Base-by-base conservation (phyloP, 805 yeast genomes). In the Yarrowia sp. region DNA sequence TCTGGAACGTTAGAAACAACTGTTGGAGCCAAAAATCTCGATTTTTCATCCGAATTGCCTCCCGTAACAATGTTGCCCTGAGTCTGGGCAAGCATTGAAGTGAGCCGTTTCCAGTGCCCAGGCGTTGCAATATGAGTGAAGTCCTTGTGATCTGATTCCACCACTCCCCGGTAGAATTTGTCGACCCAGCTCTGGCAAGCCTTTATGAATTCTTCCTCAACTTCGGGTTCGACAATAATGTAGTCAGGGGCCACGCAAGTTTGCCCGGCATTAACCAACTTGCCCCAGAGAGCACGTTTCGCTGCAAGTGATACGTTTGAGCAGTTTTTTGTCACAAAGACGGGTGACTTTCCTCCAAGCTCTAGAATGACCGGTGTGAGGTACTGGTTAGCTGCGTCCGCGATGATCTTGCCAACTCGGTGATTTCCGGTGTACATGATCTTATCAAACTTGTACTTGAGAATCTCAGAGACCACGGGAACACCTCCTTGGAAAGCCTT, bases 341-440 rank as follows among this genome's bases (percentile, higher is more conserved):
- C 90, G 0, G 98, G 98, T 5, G 94, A 89, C 77, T 93, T 93
- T 5, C 98, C 98, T 68, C 98, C 98, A 56, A 93, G 81, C 78
- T 93, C 98, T 70, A 93, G 82, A 11, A 89, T 79, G 11, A 84
- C 84, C 0, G 98, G 98, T 0, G 97, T 91, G 72, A 92, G 82
- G 26, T 86, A 84, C 78, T 90, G 86, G 12, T 94, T 95, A 0
- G 98, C 97, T 53, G 90, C 89, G 70, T 82, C 80, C 35, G 93
- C 88, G 38, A 94, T 86, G 65, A 91, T 85, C 48, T 84, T 86
- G 19, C 97, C 98, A 36, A 92, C 97, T 26, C 76, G 76, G 16
- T 85, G 83, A 41, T 90, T 87, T 26, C 98, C 98, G 4, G 98
- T 94, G 77, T 89, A 90, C 78, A 92, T 82, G 70, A 94, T 91